phyloP scores from a whole-genome alignment of 2,329 filamentous ascomycete species.

The Claviceps capensis region DNA sequence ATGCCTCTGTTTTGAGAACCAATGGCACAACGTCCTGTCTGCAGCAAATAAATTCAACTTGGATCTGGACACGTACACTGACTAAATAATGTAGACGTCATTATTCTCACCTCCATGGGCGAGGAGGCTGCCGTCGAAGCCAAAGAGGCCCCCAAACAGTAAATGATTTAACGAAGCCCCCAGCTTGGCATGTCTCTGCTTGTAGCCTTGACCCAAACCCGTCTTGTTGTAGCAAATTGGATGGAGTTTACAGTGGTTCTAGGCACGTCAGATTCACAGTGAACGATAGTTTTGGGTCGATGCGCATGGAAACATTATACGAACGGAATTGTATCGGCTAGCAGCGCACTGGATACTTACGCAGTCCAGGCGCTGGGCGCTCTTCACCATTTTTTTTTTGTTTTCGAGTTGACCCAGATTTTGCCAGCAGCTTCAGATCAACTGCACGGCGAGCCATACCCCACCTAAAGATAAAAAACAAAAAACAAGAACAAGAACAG shows the following conservation, averaged over 20 bases:
- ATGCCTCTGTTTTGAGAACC: not conserved
- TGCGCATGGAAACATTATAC: conserved; percentile 28
- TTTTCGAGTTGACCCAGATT: conserved; percentile 21
- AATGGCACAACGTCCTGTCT: not conserved
- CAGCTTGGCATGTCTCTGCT: conserved; percentile 13
- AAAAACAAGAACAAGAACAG: conserved; percentile 21
- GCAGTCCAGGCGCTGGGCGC: conserved; percentile 9
- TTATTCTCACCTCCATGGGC: conserved; percentile 90
- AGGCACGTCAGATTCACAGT: conserved; percentile 21
- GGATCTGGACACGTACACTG: not conserved
- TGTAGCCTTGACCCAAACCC: conserved; percentile 12
- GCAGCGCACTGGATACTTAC: conserved; percentile 19
- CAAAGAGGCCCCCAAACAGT: conserved; percentile 66
- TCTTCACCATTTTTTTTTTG: conserved; percentile 21
- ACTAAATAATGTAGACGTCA: conserved; percentile 50
- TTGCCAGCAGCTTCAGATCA: conserved; percentile 18
- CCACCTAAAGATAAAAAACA: conserved; percentile 15
- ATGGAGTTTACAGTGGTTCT: conserved; percentile 17
- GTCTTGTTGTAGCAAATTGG: conserved; percentile 13
- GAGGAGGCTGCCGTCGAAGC: conserved; percentile 85
- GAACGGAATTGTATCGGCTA: conserved; percentile 30
- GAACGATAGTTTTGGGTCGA: conserved; percentile 26
- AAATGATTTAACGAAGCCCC: conserved; percentile 10
- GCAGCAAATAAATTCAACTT: not conserved
- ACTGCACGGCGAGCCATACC: conserved; percentile 17